These are phyloP conservation scores for Adenanthera pavonina DNA, from an alignment of 306 rosid genomes.

Conservation along the genomic window DNA sequence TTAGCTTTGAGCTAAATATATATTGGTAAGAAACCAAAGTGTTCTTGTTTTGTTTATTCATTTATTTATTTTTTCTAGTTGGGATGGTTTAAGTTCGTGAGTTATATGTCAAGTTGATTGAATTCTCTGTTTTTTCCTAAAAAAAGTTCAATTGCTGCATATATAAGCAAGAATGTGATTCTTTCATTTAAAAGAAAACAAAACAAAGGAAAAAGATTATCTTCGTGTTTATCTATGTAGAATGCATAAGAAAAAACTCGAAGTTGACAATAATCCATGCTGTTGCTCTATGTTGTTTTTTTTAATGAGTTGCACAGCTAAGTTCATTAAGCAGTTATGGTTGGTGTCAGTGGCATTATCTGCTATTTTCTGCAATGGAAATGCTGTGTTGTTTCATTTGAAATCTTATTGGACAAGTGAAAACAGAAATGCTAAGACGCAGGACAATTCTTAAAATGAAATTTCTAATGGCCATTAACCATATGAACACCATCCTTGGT, in stretches of 20 bases:
- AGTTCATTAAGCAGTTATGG: neutral
- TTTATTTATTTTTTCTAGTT: neutral
- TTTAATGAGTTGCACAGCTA: neutral
- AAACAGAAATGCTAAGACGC: neutral
- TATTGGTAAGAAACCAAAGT: neutral
- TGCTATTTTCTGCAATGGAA: neutral
- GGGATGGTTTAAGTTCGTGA: neutral
- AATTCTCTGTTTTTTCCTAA: neutral
- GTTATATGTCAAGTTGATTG: neutral
- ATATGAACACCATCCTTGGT: neutral
- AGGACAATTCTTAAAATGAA: neutral
- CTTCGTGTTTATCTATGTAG: neutral
- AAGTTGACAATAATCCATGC: neutral
- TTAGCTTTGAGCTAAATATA: conserved; percentile 31
- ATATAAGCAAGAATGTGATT: neutral
- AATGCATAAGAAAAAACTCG: neutral
- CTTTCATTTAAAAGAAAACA: neutral
- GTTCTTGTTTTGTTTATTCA: neutral
- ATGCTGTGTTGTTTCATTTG: neutral
- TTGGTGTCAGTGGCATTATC: neutral
- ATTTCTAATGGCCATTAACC: conserved; percentile 9
- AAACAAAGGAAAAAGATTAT: neutral
- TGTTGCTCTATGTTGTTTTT: neutral
- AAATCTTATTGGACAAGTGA: neutral
- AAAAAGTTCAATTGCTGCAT: conserved; percentile 4